Conservation (phyloP, 2,329 filamentous ascomycete genomes). For the Trichoderma cornu-damae region DNA sequence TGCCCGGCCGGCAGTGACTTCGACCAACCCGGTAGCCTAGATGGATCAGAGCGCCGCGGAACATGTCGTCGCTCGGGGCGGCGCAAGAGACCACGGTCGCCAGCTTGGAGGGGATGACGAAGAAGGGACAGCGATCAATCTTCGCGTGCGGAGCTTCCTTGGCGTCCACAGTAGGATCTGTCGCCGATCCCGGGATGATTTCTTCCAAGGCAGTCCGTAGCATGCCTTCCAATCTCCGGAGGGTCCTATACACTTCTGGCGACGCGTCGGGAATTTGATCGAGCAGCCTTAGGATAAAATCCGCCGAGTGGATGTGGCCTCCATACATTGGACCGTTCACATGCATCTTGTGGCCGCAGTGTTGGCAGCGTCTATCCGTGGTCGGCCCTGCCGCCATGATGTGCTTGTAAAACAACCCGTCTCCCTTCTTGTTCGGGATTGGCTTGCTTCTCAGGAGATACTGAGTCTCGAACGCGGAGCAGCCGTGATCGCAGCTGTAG, state of each 20-base stretch:
- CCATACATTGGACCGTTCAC: constrained; percentile 92
- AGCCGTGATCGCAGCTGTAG: constrained; percentile 86
- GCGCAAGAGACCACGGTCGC: constrained; percentile 72
- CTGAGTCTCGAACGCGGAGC: constrained; percentile 86
- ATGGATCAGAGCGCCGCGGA: constrained; percentile 75
- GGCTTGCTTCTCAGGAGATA: constrained; percentile 65
- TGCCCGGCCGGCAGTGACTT: constrained; percentile 84
- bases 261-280: constrained; percentile 64
- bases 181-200: constrained; percentile 37
- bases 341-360: constrained; percentile 84
- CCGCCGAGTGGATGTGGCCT: constrained; percentile 76
- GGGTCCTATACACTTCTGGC: constrained; percentile 69
- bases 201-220: constrained; percentile 84
- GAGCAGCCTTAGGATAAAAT: constrained; percentile 76
- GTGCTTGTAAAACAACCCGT: constrained; percentile 70
- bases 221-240: constrained; percentile 83
- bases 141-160: constrained; percentile 52
- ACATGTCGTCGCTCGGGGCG: constrained; percentile 70
- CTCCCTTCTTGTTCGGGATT: constrained; percentile 64
- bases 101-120: constrained; percentile 70
- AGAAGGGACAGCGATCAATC: constrained; percentile 77
- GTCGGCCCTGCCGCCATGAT: constrained; percentile 66
- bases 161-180: constrained; percentile 33
- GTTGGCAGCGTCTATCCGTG: constrained; percentile 62
- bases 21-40: constrained; percentile 79